phyloP scores from a whole-genome alignment of 179 eudicot species.

The Vitellaria paradoxa region DNA sequence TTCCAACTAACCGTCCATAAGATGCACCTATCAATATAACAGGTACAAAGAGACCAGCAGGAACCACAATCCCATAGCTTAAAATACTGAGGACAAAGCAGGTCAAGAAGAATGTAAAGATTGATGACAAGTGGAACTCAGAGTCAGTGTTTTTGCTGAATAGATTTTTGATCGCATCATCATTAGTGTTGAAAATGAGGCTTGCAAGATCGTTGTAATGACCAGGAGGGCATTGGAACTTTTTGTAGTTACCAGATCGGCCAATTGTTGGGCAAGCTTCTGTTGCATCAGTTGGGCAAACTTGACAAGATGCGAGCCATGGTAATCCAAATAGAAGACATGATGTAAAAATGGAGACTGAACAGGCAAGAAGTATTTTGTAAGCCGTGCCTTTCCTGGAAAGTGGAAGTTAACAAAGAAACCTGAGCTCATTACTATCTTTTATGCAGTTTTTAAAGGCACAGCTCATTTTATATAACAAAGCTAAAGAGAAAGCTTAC shows the following conservation, averaged over 20 bases:
- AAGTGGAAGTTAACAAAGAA: conserved; percentile 17
- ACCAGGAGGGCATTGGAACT: conserved; percentile 75
- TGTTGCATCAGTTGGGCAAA: conserved; percentile 60
- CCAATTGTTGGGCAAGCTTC: conserved; percentile 94
- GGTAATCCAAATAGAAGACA: conserved; percentile 91
- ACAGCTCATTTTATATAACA: not conserved
- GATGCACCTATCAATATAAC: conserved; percentile 85
- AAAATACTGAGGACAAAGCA: conserved; percentile 75
- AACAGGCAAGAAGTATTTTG: conserved; percentile 69
- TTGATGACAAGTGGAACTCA: conserved; percentile 71
- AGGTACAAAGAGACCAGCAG: conserved; percentile 92
- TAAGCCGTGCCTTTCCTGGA: conserved; percentile 70
- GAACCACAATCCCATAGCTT: conserved; percentile 81
- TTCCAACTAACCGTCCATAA: conserved; percentile 80
- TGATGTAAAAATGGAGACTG: conserved; percentile 70
- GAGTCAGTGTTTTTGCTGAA: conserved; percentile 72
- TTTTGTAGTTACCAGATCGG: conserved; percentile 84
- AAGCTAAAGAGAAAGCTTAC: conserved; percentile 45
- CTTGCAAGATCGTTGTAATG: conserved; percentile 94
- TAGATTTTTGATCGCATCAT: conserved; percentile 82
- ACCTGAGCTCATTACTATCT: not conserved
- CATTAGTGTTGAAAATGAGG: conserved; percentile 89
- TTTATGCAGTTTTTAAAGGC: not conserved
- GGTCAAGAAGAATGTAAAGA: conserved; percentile 63
- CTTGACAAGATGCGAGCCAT: conserved; percentile 77